Conservation (phyloP, 768 basidiomycete genomes). For the Harrya chromipes region DNA sequence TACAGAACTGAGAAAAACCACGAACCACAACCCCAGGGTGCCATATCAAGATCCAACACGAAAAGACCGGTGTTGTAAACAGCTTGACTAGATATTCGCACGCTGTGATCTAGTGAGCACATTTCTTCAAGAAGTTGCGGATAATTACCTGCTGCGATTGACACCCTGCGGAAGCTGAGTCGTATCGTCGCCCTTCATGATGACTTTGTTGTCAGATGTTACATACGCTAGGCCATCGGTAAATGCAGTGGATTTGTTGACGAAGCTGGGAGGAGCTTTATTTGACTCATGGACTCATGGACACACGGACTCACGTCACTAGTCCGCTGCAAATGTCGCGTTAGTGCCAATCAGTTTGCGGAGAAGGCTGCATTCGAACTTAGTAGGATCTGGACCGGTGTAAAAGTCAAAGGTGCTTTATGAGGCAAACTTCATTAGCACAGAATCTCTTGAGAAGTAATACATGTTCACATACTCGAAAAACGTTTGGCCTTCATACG, state of each 20-base stretch:
- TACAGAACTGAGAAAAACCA: not conserved
- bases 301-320: slow-evolving; percentile 53
- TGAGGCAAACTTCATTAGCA: slow-evolving; percentile 5
- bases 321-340: slow-evolving; percentile 48
- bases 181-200: slow-evolving; percentile 77
- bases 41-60: slow-evolving; percentile 77
- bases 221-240: slow-evolving; percentile 53
- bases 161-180: slow-evolving; percentile 51
- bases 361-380: slow-evolving; percentile 32
- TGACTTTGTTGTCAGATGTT: slow-evolving; percentile 52
- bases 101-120: slow-evolving; percentile 38
- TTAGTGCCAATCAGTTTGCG: slow-evolving; percentile 13
- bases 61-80: slow-evolving; percentile 77
- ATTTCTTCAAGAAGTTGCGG: not conserved
- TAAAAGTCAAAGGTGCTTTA: slow-evolving; percentile 59
- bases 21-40: slow-evolving; percentile 85
- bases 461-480: slow-evolving; percentile 54
- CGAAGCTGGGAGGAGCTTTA: slow-evolving; percentile 47
- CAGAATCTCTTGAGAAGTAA: not conserved
- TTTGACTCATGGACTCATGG: slow-evolving; percentile 1
- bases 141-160: slow-evolving; percentile 55
- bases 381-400: slow-evolving; percentile 60
- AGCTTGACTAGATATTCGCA: slow-evolving; percentile 68
- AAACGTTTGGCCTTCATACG: slow-evolving; percentile 62
- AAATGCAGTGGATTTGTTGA: slow-evolving; percentile 53